Evolutionary conservation across 2,329 filamentous ascomycete genomes (phyloP).

Genomic region (Torrubiella hemipterigena): DNA sequence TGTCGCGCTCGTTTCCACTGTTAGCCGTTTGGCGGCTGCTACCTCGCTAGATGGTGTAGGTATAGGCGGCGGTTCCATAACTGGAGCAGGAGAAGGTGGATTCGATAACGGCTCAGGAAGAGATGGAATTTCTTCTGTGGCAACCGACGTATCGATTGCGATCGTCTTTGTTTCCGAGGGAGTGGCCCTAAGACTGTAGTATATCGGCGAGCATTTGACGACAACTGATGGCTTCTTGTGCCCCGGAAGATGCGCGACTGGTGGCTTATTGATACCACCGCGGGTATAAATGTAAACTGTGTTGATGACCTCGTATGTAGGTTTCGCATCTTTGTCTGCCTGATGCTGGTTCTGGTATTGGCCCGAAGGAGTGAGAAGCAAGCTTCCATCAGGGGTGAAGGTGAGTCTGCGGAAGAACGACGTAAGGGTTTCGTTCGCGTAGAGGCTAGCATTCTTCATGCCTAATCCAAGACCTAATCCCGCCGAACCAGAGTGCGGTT

Average conservation of each 20-base stretch:
- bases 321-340: conserved; percentile 53
- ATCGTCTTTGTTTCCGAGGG: conserved; percentile 70
- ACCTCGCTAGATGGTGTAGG: conserved; percentile 40
- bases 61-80: conserved; percentile 75
- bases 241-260: conserved; percentile 85
- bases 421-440: conserved; percentile 91
- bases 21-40: conserved; percentile 31
- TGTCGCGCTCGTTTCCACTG: conserved; percentile 30
- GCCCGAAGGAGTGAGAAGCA: conserved; percentile 87
- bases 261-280: conserved; percentile 91
- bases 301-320: conserved; percentile 78
- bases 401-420: conserved; percentile 92
- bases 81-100: conserved; percentile 42
- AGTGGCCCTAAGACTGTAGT: conserved; percentile 67
- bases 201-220: conserved; percentile 83
- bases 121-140: conserved; percentile 70
- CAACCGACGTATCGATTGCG: conserved; percentile 84
- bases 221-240: conserved; percentile 98
- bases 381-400: conserved; percentile 88
- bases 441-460: conserved; percentile 77
- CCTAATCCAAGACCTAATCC: conserved; percentile 45
- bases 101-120: conserved; percentile 72
- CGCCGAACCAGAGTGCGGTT: conserved; percentile 48
- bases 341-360: conserved; percentile 81
- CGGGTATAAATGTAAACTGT: conserved; percentile 98